These are phyloP conservation scores for Malus hybrid DNA, from an alignment of 331 rosid species.

Conservation along the genomic window DNA sequence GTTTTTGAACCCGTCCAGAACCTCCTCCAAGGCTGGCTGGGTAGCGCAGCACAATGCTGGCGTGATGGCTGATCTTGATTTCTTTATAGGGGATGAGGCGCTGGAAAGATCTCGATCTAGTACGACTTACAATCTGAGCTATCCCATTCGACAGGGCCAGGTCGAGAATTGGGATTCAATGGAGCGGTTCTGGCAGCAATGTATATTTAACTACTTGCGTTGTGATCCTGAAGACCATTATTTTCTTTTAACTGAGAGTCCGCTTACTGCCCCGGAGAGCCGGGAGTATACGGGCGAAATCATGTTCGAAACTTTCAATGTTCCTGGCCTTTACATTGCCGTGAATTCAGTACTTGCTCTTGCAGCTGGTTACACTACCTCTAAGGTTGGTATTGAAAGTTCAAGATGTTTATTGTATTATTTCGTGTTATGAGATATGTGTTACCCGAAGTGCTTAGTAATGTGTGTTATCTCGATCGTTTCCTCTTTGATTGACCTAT, in stretches of 20 bases:
- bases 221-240: conserved; percentile 99
- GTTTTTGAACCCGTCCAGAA: conserved; percentile 64
- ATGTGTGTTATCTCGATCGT: background rate
- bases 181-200: conserved; percentile 99
- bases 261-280: conserved; percentile 92
- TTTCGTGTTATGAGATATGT: background rate
- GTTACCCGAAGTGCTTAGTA: background rate
- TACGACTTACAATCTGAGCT: conserved; percentile 66
- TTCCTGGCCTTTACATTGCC: conserved; percentile 93
- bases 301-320: conserved; percentile 98
- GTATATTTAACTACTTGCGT: conserved; percentile 85
- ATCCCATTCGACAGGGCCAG: conserved; percentile 86
- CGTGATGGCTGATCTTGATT: conserved; percentile 99
- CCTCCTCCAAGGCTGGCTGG: conserved; percentile 72
- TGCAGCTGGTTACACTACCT: conserved; percentile 97
- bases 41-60: conserved; percentile 93
- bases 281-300: conserved; percentile 97
- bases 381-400: conserved; percentile 58
- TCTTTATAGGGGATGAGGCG: conserved; percentile 96
- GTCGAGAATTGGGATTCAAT: conserved; percentile 96
- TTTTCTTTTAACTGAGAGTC: conserved; percentile 92
- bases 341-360: conserved; percentile 99
- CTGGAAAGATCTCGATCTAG: conserved; percentile 74
- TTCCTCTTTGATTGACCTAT: conserved; percentile 40
- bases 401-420: background rate